These are phyloP conservation scores for Pichia sp. DNA, from an alignment of 1,139 yeast species.

Conservation along the genomic window DNA sequence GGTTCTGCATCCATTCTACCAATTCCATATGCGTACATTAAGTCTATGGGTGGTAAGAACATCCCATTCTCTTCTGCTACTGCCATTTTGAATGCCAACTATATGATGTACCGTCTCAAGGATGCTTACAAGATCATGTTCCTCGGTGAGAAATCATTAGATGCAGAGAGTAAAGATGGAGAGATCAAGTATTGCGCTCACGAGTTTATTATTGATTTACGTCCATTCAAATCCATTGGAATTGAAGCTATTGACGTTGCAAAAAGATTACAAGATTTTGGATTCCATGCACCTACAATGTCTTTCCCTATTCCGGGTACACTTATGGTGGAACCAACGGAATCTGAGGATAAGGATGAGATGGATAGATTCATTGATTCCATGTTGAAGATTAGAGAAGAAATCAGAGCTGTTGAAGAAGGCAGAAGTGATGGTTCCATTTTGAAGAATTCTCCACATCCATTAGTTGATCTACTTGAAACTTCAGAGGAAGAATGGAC, in stretches of 20 bases:
- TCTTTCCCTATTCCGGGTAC: slow-evolving; percentile 99
- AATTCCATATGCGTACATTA: slow-evolving; percentile 90
- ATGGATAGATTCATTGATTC: slow-evolving; percentile 87
- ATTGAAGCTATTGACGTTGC: slow-evolving; percentile 96
- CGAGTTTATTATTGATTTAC: slow-evolving; percentile 87
- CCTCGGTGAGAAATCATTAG: slow-evolving; percentile 36
- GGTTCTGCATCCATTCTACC: slow-evolving; percentile 94
- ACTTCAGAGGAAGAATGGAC: slow-evolving; percentile 59
- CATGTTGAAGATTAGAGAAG: slow-evolving; percentile 72
- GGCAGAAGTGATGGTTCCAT: slow-evolving; percentile 61
- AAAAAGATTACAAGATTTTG: slow-evolving; percentile 93
- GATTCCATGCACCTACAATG: slow-evolving; percentile 98
- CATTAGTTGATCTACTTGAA: slow-evolving; percentile 66
- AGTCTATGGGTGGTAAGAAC: slow-evolving; percentile 83
- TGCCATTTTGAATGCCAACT: slow-evolving; percentile 93
- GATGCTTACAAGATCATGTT: slow-evolving; percentile 72
- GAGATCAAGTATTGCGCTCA: slow-evolving; percentile 81
- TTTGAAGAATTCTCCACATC: slow-evolving; percentile 89
- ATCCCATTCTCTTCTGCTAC: slow-evolving; percentile 79
- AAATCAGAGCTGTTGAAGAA: slow-evolving; percentile 67
- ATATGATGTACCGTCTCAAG: slow-evolving; percentile 76
- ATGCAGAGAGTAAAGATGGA: slow-evolving; percentile 20
- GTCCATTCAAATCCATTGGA: slow-evolving; percentile 76
- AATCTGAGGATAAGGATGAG: slow-evolving; percentile 83
- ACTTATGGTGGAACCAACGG: slow-evolving; percentile 97